Evolutionary conservation across 148 eudicot genomes (phyloP).

Genomic region (Camellia granthamiana): DNA sequence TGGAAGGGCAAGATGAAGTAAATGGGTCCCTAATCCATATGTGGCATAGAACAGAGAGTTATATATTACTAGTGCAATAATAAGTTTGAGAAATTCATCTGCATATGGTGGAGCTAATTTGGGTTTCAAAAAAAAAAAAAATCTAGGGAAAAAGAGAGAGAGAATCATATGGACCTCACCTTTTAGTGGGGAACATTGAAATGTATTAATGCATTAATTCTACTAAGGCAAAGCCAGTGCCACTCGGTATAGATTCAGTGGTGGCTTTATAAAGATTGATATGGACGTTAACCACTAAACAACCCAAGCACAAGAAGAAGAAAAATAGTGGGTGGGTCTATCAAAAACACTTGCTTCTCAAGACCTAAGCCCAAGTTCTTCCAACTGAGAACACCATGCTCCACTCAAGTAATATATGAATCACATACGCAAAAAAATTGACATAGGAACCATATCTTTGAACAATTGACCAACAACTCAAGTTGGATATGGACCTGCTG

Average conservation of each 20-base stretch:
- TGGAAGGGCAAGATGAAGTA: neutral
- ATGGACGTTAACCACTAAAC: constrained; percentile 18
- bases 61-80: neutral
- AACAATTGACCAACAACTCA: constrained; percentile 8
- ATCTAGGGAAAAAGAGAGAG: neutral
- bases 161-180: constrained; percentile 10
- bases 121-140: neutral
- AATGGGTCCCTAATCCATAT: constrained; percentile 7
- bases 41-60: neutral
- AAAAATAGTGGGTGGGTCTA: constrained; percentile 22
- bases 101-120: constrained; percentile 1
- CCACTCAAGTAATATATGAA: constrained; percentile 2
- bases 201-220: constrained; percentile 11
- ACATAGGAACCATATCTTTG: neutral
- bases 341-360: constrained; percentile 12
- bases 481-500: neutral
- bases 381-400: constrained; percentile 3
- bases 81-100: neutral
- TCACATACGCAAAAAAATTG: neutral
- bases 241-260: constrained; percentile 13
- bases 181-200: constrained; percentile 17
- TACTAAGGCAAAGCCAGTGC: constrained; percentile 23
- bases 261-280: constrained; percentile 15
- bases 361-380: constrained; percentile 15
- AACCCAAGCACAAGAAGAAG: constrained; percentile 22